These are phyloP conservation scores for Thymus quinquecostatus DNA, from an alignment of 257 asterid species.

Conservation along the genomic window DNA sequence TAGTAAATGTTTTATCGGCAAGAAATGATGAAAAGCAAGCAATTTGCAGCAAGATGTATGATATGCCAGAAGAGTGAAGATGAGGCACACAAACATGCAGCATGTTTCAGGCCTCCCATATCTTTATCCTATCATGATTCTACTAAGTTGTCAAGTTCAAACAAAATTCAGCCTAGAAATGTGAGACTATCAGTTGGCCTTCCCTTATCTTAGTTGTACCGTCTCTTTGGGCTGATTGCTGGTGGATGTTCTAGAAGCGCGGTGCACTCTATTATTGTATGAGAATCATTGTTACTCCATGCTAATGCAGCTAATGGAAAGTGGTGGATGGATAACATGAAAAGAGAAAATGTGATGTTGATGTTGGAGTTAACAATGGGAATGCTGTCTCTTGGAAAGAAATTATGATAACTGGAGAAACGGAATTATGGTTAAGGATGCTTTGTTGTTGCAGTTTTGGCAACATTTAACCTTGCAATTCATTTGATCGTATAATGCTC, in stretches of 20 bases:
- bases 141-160: background rate
- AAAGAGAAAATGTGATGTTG: background rate
- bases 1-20: background rate
- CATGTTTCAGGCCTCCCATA: background rate
- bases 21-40: background rate
- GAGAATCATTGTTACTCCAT: background rate
- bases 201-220: background rate
- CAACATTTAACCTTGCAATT: too few species aligned
- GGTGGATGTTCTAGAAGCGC: constrained; percentile 10
- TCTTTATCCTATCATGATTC: background rate
- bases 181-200: background rate
- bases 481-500: too few species aligned
- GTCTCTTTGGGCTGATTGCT: background rate
- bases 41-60: background rate
- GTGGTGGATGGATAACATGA: background rate
- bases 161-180: background rate
- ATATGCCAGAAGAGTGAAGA: too few species aligned
- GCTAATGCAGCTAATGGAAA: background rate
- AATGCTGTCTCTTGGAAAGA: background rate
- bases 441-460: background rate
- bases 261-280: background rate
- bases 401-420: background rate
- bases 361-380: background rate
- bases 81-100: too few species aligned
- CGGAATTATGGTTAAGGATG: background rate